Base-by-base conservation (phyloP, 768 basidiomycete genomes). In the Myochromella boudieri region DNA sequence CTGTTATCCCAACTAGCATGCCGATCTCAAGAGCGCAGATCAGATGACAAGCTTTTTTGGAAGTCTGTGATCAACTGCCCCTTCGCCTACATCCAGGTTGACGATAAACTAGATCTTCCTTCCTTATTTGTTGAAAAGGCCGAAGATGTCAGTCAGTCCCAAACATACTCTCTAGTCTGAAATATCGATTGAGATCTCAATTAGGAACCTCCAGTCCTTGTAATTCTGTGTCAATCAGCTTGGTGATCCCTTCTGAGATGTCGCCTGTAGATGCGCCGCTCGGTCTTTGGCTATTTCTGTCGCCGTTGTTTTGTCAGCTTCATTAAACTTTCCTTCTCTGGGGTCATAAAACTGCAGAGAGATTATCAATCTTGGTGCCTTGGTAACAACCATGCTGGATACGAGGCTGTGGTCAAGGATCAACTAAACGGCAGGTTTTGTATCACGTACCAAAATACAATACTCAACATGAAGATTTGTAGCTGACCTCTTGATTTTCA, bases 231-330 rank as follows among this genome's bases (percentile, higher is more conserved):
- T 45, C 44, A 18, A 28, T 29, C 3, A 24, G 15, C 22, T 11
- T 12, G 3, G 8, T 18, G 10, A 15, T 11, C 20, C 24, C 1
- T 12, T 8, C 22, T 28, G 17, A 26, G 47, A 40, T 8, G 15
- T 40, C 28, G 25, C 26, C 29, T 25, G 37, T 43, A 91, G 90
- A 73, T 72, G 42, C 81, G 86, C 21, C 82, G 87, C 15, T 92
- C 91, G 2, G 66, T 88, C 17, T 87, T 91, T 61, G 91, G 89
- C 2, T 88, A 81, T 56, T 92, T 91, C 59, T 82, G 79, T 54
- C 84, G 90, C 37, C 76, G 91, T 31, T 90, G 86, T 59, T 84
- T 77, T 50, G 74, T 89, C 39, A 84, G 77, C 55, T 91, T 85
- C 64, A 60, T 78, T 55, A 91, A 91, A 60, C 69, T 93, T 3